These are phyloP conservation scores for Abelmoschus esculentus DNA, from an alignment of 345 rosid species.

Conservation along the genomic window DNA sequence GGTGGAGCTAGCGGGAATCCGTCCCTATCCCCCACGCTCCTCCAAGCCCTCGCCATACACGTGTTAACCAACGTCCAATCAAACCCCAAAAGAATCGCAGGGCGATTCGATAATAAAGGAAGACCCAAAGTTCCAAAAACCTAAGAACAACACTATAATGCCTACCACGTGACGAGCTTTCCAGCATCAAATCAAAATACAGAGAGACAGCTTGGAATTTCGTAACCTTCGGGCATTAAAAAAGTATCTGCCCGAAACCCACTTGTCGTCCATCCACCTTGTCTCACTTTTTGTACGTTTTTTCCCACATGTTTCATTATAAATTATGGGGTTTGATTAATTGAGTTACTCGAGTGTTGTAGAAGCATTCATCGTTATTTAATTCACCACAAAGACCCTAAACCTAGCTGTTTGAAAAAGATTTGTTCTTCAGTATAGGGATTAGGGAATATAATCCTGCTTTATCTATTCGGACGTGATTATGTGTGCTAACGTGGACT, in stretches of 20 bases:
- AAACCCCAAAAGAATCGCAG: not conserved
- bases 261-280: constrained; percentile 29
- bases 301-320: constrained; percentile 16
- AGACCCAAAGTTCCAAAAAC: not conserved
- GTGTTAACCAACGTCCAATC: not conserved
- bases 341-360: constrained; percentile 22
- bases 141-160: constrained; percentile 19
- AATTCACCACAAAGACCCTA: not conserved
- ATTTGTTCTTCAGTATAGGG: not conserved
- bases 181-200: not conserved
- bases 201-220: constrained; percentile 30
- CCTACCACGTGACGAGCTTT: constrained; percentile 51
- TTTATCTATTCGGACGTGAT: constrained; percentile 9
- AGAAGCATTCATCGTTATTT: constrained; percentile 21
- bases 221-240: constrained; percentile 9
- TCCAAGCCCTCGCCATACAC: not conserved
- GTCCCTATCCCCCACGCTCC: not conserved
- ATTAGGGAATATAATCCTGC: constrained; percentile 21
- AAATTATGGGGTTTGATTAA: constrained; percentile 19
- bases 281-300: not conserved
- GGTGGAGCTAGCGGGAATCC: constrained; percentile 5
- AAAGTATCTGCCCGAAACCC: not conserved
- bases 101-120: not conserved
- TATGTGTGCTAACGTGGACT: constrained; percentile 14
- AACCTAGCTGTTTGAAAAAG: constrained; percentile 28